Evolutionary conservation across 208 protist genomes (phyloP).

Genomic region (Wallacemonas sp.): DNA sequence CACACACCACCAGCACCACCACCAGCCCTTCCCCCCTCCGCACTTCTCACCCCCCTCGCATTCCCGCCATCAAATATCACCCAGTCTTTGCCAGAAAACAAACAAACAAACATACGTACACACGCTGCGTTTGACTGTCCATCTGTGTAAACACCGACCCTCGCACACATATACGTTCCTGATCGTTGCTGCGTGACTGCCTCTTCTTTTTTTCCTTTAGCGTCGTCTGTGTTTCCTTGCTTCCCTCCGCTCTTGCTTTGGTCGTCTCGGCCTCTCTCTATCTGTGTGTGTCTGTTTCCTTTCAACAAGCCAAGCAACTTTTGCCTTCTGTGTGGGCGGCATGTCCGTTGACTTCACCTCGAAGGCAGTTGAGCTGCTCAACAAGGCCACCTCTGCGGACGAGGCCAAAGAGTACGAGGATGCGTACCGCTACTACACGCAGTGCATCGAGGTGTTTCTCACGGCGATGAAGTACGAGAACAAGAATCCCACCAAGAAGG

Average conservation of each 20-base stretch:
- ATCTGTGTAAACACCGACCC: too few relatives aligned
- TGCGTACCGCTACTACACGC: constrained; percentile 92
- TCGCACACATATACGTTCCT: too few relatives aligned
- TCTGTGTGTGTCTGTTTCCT: constrained; percentile 6
- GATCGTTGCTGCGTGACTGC: too few relatives aligned
- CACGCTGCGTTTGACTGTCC: too few relatives aligned
- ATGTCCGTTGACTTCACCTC: constrained; percentile 94
- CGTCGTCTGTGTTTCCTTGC: constrained; percentile 8
- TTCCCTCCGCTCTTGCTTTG: not conserved
- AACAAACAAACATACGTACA: too few relatives aligned
- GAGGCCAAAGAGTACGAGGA: constrained; percentile 93
- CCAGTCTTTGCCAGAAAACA: too few relatives aligned
- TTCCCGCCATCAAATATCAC: too few relatives aligned
- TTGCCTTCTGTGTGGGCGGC: not conserved
- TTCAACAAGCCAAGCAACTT: not conserved
- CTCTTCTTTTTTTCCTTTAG: too few relatives aligned
- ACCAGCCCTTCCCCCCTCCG: too few relatives aligned
- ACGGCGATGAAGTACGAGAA: constrained; percentile 95
- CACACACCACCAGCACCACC: too few relatives aligned
- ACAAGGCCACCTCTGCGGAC: constrained; percentile 90
- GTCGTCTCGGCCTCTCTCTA: not conserved
- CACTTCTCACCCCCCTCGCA: too few relatives aligned
- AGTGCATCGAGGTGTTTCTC: constrained; percentile 94
- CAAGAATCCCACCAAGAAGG: constrained; percentile 94
- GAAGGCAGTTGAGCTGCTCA: constrained; percentile 93